Conservation (phyloP, 2,329 filamentous ascomycete species). For the Cadophora malorum region DNA sequence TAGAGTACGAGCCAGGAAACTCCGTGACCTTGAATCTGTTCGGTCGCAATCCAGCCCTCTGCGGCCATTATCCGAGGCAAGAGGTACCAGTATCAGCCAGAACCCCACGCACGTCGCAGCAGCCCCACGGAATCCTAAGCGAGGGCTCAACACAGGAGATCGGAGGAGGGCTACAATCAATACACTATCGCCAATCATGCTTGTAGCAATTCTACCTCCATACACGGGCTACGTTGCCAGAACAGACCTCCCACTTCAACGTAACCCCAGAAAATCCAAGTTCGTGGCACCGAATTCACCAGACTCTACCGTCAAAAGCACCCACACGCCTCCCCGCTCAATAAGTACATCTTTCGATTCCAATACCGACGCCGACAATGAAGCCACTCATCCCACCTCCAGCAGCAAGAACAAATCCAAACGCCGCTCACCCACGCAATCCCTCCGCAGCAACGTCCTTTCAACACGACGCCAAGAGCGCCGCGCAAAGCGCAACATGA, state of each 20-base stretch:
- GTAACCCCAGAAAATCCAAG: not conserved
- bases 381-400: not conserved
- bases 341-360: constrained; percentile 8
- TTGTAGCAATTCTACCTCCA: constrained; percentile 30
- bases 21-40: constrained; percentile 37
- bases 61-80: constrained; percentile 6
- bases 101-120: constrained; percentile 6
- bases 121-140: constrained; percentile 13
- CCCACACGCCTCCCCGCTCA: constrained; percentile 15
- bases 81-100: not conserved
- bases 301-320: not conserved
- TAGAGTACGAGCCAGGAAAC: constrained; percentile 37
- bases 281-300: not conserved
- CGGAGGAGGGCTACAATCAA: constrained; percentile 14
- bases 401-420: not conserved
- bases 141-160: constrained; percentile 15
- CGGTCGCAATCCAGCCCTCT: constrained; percentile 14
- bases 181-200: constrained; percentile 31
- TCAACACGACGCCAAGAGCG: constrained; percentile 28
- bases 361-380: constrained; percentile 6
- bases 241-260: constrained; percentile 1
- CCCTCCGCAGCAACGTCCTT: constrained; percentile 18
- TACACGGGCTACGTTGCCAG: constrained; percentile 11
- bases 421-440: constrained; percentile 5
- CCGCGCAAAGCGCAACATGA: constrained; percentile 30